Conservation (phyloP, 2,329 filamentous ascomycete genomes). For the Colletotrichum lini region DNA sequence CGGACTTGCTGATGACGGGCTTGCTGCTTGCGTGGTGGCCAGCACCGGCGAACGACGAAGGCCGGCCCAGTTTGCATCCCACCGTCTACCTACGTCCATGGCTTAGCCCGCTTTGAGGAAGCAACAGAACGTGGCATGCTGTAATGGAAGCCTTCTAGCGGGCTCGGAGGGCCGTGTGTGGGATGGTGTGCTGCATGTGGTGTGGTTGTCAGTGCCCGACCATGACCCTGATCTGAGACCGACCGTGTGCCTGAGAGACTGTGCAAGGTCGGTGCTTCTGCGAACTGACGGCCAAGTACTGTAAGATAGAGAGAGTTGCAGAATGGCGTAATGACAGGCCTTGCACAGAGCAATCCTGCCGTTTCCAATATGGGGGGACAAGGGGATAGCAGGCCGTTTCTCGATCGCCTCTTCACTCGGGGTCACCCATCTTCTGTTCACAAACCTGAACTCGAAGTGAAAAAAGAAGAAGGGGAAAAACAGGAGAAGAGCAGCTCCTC, state of each 20-base stretch:
- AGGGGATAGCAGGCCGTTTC: too few relatives aligned
- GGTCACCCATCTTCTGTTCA: too few relatives aligned
- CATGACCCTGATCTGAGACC: constrained; percentile 10
- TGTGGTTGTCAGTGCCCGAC: neutral
- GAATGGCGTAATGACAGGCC: neutral
- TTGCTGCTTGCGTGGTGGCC: constrained; percentile 6
- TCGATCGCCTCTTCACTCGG: too few relatives aligned
- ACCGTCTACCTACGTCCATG: neutral
- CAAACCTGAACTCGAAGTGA: too few relatives aligned
- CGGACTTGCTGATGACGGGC: neutral
- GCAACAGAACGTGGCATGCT: constrained; percentile 24
- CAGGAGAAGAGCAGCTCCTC: neutral
- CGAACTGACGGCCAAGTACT: neutral
- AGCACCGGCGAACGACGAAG: neutral
- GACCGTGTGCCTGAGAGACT: constrained; percentile 13
- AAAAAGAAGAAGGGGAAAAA: neutral
- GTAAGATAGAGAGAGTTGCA: neutral
- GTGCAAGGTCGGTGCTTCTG: constrained; percentile 17
- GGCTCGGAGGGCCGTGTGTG: constrained; percentile 12
- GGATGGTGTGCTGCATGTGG: neutral
- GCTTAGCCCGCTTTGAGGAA: constrained; percentile 9
- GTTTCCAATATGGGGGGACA: too few relatives aligned
- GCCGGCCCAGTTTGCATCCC: neutral
- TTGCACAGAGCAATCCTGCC: too few relatives aligned
- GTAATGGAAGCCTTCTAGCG: constrained; percentile 36